Base-by-base conservation (phyloP, 345 rosid species). In the Populus nigra region DNA sequence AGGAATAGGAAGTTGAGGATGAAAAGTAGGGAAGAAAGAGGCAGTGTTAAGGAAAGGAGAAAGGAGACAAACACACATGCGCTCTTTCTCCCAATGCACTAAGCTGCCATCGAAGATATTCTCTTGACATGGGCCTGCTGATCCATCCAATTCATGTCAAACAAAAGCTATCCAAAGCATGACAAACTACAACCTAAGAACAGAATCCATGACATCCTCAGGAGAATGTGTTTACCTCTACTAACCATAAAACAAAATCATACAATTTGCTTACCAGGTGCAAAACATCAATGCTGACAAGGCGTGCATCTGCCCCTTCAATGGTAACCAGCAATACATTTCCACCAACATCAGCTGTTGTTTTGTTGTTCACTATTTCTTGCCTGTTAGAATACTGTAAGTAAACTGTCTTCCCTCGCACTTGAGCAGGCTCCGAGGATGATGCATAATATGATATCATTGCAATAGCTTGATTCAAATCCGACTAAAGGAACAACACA, bases 111-210 rank as follows among this genome's bases (percentile, higher is more conserved):
- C 83, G 95, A 86, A 92, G 98, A 87, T 89, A 96, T 86, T 94
- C 90, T 93, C 98, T 90, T 91, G 99, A 90, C 90, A 96, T 85
- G 86, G 92, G 89, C 99, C 99, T 92, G 98, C 94, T 89, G 92
- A 96, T 96, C 88, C 98, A 94, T 96, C 92, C 87, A 89, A 91
- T 85, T 88, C 91, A 88, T 79, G 97, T 96, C 95, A 94, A 96
- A 90, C 77, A 77, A 85, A 89, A 85, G 86, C 82, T 85, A 84
- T 81, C 85, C 82, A 88, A 83, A 87, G 87, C 89, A 87, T 69
- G 89, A 87, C 90, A 90, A 85, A 85, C 90, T 83, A 85, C 86
- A 93, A 73, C 99, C 98, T 89, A 88, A 78, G 77, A 78, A 88
- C 88, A 85, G 78, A 85, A 88, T 68, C 43, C 53, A 72, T 71